Percentiles rank a stretch among this genome's conserved stretches.
Conservation (phyloP, 352 stramenopile species). For the Phytopythium boreale region DNA sequence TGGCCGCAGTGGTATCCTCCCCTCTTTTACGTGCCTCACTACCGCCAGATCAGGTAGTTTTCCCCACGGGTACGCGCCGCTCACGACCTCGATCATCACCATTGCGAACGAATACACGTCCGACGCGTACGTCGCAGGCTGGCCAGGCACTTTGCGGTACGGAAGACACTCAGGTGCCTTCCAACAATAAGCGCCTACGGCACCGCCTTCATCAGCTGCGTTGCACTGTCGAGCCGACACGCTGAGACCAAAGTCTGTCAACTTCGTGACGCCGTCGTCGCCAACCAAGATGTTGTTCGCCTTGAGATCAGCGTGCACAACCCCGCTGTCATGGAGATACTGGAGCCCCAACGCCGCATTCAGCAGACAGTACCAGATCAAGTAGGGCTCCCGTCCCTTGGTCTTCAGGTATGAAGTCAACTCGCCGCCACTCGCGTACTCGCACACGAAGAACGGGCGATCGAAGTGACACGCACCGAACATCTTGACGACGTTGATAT, state of each 20-base stretch:
- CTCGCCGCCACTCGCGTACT: slow-evolving; percentile 10
- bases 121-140: too few relatives aligned
- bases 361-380: neutral
- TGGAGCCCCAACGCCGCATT: too few relatives aligned
- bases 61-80: slow-evolving; percentile 1
- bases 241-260: slow-evolving; percentile 13
- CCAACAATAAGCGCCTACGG: slow-evolving; percentile 4
- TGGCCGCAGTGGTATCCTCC: too few relatives aligned
- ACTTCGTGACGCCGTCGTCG: slow-evolving; percentile 7
- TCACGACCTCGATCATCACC: slow-evolving; percentile 33
- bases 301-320: slow-evolving; percentile 17
- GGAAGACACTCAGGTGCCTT: slow-evolving; percentile 12
- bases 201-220: neutral
- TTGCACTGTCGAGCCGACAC: too few relatives aligned
- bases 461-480: too few relatives aligned
- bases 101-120: slow-evolving; percentile 10
- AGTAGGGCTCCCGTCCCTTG: neutral
- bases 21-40: too few relatives aligned
- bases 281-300: slow-evolving; percentile 21
- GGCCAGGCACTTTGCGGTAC: too few relatives aligned
- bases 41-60: too few relatives aligned
- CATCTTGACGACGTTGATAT: too few relatives aligned
- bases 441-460: too few relatives aligned
- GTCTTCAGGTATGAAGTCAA: slow-evolving; percentile 4
- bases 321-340: neutral